phyloP scores from a whole-genome alignment of 768 basidiomycete species.

The Lactarius vividus region DNA sequence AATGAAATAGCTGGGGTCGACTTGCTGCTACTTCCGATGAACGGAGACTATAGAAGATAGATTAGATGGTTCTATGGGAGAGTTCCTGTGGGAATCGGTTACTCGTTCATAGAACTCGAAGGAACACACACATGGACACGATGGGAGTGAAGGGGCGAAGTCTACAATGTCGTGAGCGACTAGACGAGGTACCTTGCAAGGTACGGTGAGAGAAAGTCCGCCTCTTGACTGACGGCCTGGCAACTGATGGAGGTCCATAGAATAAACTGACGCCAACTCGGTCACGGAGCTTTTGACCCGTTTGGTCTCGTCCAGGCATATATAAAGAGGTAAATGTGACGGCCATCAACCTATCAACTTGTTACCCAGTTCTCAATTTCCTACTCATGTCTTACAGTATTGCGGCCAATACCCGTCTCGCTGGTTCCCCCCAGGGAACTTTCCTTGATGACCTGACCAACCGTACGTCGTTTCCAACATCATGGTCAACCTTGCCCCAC shows the following conservation, averaged over 20 bases:
- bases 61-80: no score
- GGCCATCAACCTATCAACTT: background rate
- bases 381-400: background rate
- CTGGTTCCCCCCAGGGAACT: background rate
- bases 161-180: no score
- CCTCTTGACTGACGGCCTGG: background rate
- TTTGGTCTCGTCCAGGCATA: background rate
- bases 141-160: no score
- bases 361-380: background rate
- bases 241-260: background rate
- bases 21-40: no score
- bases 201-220: background rate
- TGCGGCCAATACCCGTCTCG: background rate
- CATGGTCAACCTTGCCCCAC: background rate
- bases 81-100: no score
- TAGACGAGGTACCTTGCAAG: background rate
- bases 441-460: background rate
- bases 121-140: no score
- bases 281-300: background rate
- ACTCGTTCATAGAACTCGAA: no score
- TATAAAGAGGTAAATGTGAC: background rate
- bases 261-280: background rate
- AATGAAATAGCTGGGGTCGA: no score
- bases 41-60: no score
- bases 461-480: background rate